Base-by-base conservation (phyloP, 1,284 basidiomycete genomes). In the Cronartium ribicola region DNA sequence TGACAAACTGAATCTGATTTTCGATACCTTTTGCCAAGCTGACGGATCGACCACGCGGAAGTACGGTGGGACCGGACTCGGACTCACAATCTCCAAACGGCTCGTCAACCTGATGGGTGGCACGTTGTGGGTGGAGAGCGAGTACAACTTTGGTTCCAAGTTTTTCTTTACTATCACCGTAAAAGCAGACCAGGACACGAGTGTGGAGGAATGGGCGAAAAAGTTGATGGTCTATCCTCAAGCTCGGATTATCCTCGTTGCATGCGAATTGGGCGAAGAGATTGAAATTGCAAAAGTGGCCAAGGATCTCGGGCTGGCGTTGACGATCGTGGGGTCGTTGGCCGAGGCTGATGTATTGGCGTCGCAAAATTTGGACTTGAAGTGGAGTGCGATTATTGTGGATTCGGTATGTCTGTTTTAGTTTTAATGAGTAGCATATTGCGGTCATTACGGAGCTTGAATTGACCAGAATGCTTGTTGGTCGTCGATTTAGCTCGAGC, bases 21-120 rank as follows among this genome's bases (percentile, higher is more conserved):
- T 98, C 83, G 95, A 99, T 81, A 98, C 96, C 4, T 99, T 99
- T 84, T 94, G 93, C 79, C 96, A 98, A 81, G 96, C 96, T 0
- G 96, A 98, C 84, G 96, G 83, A 7, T 83, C 83, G 17, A 84
- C 83, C 11, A 84, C 83, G 55, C 76, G 82, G 91, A 96, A 98
- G 86, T 98, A 98, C 79, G 95, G 95, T 77, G 95, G 95, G 62
- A 98, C 96, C 0, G 96, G 96, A 81, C 86, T 98, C 0, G 96
- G 95, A n/a, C 84, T 98, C 75, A 79, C 79, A 5, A 82, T 84
- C 75, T 83, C 83, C 51, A 80, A 98, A 79, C 89, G 95, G 0
- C 88, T 99, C 22, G 95, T 98, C 64, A 91, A 90, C 77, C 88
- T 98, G 77, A 99, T 99, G 96, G 88, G 91, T 79, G 96, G 96